phyloP scores from a whole-genome alignment of 768 basidiomycete species.

The Tylopilus sp. region DNA sequence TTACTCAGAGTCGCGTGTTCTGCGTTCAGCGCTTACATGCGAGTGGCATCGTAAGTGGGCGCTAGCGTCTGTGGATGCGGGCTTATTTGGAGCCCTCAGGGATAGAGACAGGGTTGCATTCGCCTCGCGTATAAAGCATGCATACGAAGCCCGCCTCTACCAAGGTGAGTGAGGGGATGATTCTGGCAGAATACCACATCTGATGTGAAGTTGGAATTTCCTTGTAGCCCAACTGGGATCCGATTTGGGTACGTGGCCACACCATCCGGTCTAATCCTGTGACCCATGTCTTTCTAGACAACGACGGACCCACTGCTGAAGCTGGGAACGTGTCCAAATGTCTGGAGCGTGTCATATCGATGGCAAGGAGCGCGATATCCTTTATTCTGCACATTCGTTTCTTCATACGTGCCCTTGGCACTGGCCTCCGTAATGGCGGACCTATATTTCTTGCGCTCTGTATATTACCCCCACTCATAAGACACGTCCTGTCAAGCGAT shows the following conservation, averaged over 20 bases:
- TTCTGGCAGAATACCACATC: not conserved
- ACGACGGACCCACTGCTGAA: not conserved
- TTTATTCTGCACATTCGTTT: slow-evolving; percentile 23
- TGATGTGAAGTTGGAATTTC: not conserved
- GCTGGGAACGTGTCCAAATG: slow-evolving; percentile 4
- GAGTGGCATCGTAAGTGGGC: slow-evolving; percentile 16
- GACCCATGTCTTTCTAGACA: slow-evolving; percentile 4
- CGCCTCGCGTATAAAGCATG: slow-evolving; percentile 10
- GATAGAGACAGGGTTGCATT: slow-evolving; percentile 1
- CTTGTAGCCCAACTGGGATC: slow-evolving; percentile 12
- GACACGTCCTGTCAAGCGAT: not conserved
- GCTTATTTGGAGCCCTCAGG: not conserved
- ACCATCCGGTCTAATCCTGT: not conserved
- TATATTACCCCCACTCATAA: slow-evolving; percentile 9
- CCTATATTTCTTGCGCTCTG: slow-evolving; percentile 22
- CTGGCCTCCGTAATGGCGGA: slow-evolving; percentile 15
- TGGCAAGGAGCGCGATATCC: slow-evolving; percentile 13
- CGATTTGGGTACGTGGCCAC: slow-evolving; percentile 18
- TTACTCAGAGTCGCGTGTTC: slow-evolving; percentile 15
- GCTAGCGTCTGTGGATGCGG: not conserved
- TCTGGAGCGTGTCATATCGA: slow-evolving; percentile 6
- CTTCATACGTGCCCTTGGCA: slow-evolving; percentile 16
- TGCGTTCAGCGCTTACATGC: slow-evolving; percentile 11
- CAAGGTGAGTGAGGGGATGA: slow-evolving; percentile 7
- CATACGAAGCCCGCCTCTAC: slow-evolving; percentile 21